Percentiles rank a stretch among this genome's conserved stretches.
phyloP scores from a whole-genome alignment of 2,329 filamentous ascomycete species.

The Colletotrichum cordylinicola region DNA sequence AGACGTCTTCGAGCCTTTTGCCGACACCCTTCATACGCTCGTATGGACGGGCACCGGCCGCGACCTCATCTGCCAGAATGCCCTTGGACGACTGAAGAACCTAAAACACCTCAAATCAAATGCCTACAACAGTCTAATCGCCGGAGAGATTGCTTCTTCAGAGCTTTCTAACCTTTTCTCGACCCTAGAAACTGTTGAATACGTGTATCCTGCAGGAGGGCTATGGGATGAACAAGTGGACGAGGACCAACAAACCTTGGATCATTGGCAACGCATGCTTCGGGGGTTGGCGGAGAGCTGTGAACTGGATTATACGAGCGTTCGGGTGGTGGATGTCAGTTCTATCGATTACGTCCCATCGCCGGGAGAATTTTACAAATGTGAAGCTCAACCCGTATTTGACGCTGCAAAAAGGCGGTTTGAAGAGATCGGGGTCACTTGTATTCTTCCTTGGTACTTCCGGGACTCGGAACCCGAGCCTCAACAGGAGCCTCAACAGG shows the following conservation, averaged over 20 bases:
- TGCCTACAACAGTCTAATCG: not conserved
- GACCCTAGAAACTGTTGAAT: not conserved
- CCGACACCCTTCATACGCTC: not conserved
- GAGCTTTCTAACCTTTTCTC: not conserved
- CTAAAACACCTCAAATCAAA: not conserved
- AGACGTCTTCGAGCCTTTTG: not conserved
- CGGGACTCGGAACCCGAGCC: fast-evolving
- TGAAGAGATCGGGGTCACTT: not conserved
- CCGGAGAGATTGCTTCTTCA: not conserved
- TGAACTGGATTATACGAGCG: not conserved
- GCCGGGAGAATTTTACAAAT: not conserved
- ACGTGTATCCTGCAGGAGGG: not conserved
- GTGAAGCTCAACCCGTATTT: not conserved
- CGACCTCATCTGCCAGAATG: not conserved
- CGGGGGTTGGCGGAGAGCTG: not conserved
- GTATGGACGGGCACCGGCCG: not conserved
- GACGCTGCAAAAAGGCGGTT: not conserved
- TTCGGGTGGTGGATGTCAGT: not conserved
- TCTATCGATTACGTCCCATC: not conserved
- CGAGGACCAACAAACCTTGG: not conserved
- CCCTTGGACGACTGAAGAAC: not conserved
- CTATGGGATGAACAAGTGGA: not conserved
- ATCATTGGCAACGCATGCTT: not conserved
- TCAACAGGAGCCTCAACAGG: not conserved
- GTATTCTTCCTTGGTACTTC: not conserved